Evolutionary conservation across 176 grass and related monocot species (phyloP), one percentile per base, ranked within the genome.

Genomic region (Bothriochloa decipiens): DNA sequence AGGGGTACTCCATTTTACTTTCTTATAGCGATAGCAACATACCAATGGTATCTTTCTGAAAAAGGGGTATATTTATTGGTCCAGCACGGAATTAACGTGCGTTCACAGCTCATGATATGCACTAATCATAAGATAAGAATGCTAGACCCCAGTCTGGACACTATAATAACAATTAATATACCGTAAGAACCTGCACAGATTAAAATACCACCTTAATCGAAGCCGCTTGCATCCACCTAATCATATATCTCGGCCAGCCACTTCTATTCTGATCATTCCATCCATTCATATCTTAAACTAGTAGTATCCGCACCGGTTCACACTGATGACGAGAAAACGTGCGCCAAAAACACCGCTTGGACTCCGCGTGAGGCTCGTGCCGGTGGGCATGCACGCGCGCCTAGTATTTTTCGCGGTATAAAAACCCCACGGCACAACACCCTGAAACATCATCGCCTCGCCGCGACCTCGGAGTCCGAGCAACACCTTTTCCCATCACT

Each of bases 21-120:
- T 26, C 58, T 62, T 13, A 11, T 10, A 62, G n/a, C 27, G 26
- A 17, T 16, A 10, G n/a, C 27, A 62, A 17, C 27, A 17, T 55
- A 32, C 2, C 27, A 55, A 12, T 35, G 4, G 25, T 35, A 33
- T 49, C 8, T 10, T 58, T 58, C 20, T n/a, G 3, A 33, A 55
- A 55, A 32, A 22, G 4, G 29, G 0, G 0, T 5, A 11, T 29
- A 35, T 11, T 16, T 9, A 37, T 68, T 53, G 7, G 4, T 16
- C 28, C 78, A 35, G 40, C 77, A 79, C 60, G 61, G 32, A 79
- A 66, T 47, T 37, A 81, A 81, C 65, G 45, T 81, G 63, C 13
- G 0, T 39, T 53, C 4, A 32, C 29, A 55, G 12, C 29, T 81
- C 32, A 22, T 17, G 65, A 69, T 35, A 14, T 22, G 14, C 39